Evolutionary conservation across 2,329 filamentous ascomycete species (phyloP), one percentile per base, ranked within the genome.

Genomic region (Xylaria multiplex): DNA sequence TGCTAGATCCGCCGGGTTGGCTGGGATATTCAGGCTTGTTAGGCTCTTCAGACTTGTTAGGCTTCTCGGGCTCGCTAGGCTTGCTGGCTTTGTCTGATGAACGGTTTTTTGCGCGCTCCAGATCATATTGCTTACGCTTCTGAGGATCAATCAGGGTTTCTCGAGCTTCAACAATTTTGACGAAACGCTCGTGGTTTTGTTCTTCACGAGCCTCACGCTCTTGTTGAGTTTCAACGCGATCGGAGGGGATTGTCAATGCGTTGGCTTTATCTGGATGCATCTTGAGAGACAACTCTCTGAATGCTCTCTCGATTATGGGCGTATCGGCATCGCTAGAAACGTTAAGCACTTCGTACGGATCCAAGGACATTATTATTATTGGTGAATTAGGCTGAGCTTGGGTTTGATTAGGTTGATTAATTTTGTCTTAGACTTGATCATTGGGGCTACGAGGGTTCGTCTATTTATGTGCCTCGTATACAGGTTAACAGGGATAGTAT

Each of bases 251-350:
- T 19, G 56, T 59, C 1, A 52, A 7, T 4, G 13, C 3, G 11
- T 67, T 67, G 2, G 57, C 52, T 6, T 52, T 64, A 27, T 67
- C 65, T 1, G 65, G 65, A 7, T 67, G 65, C 0, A 14, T 1
- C 6, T 13, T 32, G 0, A 58, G 3, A 0, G 65, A 61, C 4
- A 67, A 14, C 3, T 9, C 6, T 16, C 9, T 58, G 46, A 67
- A 67, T 1, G 65, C 61, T 19, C 45, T 61, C 2, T 67, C 52
- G 2, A 67, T 61, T 2, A 40, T 5, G 0, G 57, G 24, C 1
- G 3, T 8, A n/a, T 67, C 57, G 5, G 57, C 61, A 9, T 61
- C 19, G 0, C 9, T 52, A 2, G 57, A 7, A 3, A 67, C 46
- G 0, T n/a, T 19, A 5, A 67, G 65, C 1, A 62, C 2, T 1